phyloP scores from a whole-genome alignment of 2,329 filamentous ascomycete species.

The Pseudogymnoascus sp. region DNA sequence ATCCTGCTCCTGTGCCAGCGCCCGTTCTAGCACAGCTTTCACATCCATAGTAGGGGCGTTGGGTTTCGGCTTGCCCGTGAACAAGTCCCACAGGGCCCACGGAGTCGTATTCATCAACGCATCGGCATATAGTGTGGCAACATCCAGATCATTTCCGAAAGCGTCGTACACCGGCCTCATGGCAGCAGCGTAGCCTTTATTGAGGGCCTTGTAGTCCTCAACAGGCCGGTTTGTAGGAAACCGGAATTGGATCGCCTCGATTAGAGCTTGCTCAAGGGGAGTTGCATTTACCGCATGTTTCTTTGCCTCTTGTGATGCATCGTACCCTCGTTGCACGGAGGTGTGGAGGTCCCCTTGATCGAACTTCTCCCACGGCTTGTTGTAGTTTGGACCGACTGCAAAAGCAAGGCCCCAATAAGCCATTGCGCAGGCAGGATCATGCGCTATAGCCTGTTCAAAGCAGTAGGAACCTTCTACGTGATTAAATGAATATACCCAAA shows the following conservation, averaged over 20 bases:
- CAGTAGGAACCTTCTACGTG: slow-evolving; percentile 62
- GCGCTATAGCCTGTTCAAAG: slow-evolving; percentile 51
- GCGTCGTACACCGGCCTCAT: slow-evolving; percentile 48
- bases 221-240: slow-evolving; percentile 49
- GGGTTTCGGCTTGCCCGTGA: slow-evolving; percentile 47
- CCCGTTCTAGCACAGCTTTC: slow-evolving; percentile 51
- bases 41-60: slow-evolving; percentile 51
- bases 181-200: slow-evolving; percentile 52
- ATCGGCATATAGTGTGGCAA: slow-evolving; percentile 57
- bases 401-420: slow-evolving; percentile 67
- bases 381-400: slow-evolving; percentile 66
- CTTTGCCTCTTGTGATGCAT: slow-evolving; percentile 39
- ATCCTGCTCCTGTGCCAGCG: slow-evolving; percentile 37
- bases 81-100: slow-evolving; percentile 57
- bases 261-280: slow-evolving; percentile 53
- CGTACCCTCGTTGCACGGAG: slow-evolving; percentile 42
- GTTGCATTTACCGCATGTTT: slow-evolving; percentile 31
- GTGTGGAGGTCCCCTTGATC: slow-evolving; percentile 50
- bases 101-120: slow-evolving; percentile 59
- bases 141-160: slow-evolving; percentile 51
- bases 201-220: slow-evolving; percentile 47
- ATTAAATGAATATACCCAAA: slow-evolving; percentile 71
- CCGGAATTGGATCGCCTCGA: slow-evolving; percentile 53
- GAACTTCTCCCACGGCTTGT: slow-evolving; percentile 71
- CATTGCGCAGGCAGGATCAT: slow-evolving; percentile 51